These are phyloP conservation scores for Colletotrichum eleusines DNA, from an alignment of 2,329 filamentous ascomycete genomes.

Conservation along the genomic window DNA sequence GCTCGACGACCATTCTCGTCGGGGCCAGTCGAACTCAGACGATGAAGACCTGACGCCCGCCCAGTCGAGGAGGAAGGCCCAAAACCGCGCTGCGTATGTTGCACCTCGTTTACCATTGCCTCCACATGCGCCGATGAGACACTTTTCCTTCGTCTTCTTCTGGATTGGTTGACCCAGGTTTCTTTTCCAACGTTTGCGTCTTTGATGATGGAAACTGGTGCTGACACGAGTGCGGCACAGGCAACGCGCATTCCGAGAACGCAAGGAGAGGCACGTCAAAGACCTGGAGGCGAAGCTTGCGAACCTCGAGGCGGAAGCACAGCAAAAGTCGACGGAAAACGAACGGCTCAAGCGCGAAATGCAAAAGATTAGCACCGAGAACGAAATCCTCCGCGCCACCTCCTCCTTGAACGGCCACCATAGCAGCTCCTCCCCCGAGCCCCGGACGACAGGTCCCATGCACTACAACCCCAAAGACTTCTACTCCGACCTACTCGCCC, in stretches of 20 bases:
- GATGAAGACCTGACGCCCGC: slow-evolving; percentile 68
- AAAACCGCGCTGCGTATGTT: slow-evolving; percentile 72
- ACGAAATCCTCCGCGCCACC: slow-evolving; percentile 90
- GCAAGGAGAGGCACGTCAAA: slow-evolving; percentile 94
- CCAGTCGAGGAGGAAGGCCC: slow-evolving; percentile 70
- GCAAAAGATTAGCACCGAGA: slow-evolving; percentile 87
- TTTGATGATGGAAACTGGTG: background rate
- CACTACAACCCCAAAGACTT: slow-evolving; percentile 80
- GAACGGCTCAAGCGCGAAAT: slow-evolving; percentile 87
- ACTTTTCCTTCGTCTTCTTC: background rate
- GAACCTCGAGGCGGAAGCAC: slow-evolving; percentile 79
- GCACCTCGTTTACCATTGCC: background rate
- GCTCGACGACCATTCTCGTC: slow-evolving; percentile 51
- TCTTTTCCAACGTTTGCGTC: background rate
- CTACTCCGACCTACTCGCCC: slow-evolving; percentile 71
- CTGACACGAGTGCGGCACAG: slow-evolving; percentile 59
- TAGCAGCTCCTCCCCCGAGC: slow-evolving; percentile 58
- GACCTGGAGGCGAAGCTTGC: slow-evolving; percentile 90
- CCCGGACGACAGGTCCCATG: slow-evolving; percentile 74
- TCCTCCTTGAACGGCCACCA: slow-evolving; percentile 58
- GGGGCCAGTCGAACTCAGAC: slow-evolving; percentile 65
- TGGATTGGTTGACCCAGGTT: background rate
- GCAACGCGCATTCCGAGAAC: slow-evolving; percentile 94
- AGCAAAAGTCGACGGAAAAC: slow-evolving; percentile 82
- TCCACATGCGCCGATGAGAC: background rate